A percentile compares a stretch with the other conserved stretches of the same genome.
Conservation (phyloP, 257 asterid species). For the Ocimum tenuiflorum region DNA sequence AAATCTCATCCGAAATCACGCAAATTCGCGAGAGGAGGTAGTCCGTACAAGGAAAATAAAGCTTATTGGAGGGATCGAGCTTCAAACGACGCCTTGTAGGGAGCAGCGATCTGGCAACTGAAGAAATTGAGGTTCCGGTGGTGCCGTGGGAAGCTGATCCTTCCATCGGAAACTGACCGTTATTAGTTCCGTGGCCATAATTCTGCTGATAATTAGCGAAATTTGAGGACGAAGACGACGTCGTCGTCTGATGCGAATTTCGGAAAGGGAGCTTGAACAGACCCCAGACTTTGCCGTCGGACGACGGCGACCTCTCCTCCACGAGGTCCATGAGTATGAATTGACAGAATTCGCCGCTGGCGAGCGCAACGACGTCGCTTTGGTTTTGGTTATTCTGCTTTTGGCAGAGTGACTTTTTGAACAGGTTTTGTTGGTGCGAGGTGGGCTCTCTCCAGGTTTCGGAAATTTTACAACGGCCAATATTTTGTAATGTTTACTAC, state of each 20-base stretch:
- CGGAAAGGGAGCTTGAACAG: conserved; percentile 75
- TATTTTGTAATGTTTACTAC: no score
- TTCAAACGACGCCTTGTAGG: conserved; percentile 85
- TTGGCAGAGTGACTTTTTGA: conserved; percentile 19
- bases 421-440: conserved; percentile 28
- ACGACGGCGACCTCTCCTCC: conserved; percentile 37
- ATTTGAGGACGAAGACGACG: conserved; percentile 34
- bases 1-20: background rate
- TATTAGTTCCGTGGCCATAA: conserved; percentile 39
- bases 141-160: conserved; percentile 49
- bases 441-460: conserved; percentile 18
- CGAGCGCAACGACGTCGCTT: conserved; percentile 23
- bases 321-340: conserved; percentile 60
- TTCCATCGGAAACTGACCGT: conserved; percentile 39
- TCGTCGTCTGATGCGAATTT: conserved; percentile 31
- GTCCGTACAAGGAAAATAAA: conserved; percentile 70
- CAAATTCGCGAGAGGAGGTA: background rate
- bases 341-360: conserved; percentile 21
- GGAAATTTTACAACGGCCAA: conserved; percentile 17
- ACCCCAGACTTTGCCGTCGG: conserved; percentile 66
- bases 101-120: conserved; percentile 81
- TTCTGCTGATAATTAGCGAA: conserved; percentile 42
- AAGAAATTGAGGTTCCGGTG: conserved; percentile 59
- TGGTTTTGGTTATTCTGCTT: conserved; percentile 14
- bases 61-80: conserved; percentile 87